phyloP scores from a whole-genome alignment of 2,329 filamentous ascomycete species.

The Metarhizium rileyi region DNA sequence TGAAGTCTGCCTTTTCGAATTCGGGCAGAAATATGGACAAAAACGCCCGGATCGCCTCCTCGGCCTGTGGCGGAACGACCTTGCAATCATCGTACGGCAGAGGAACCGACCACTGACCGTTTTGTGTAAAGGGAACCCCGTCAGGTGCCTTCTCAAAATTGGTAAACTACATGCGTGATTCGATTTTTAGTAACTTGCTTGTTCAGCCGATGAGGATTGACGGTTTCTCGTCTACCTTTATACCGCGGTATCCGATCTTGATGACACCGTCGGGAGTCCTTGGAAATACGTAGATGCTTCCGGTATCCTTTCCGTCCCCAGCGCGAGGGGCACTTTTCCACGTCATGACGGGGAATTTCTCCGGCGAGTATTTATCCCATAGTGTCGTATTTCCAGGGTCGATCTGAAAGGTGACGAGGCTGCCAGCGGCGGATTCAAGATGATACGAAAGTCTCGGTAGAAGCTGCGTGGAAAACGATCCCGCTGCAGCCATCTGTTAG shows the following conservation, averaged over 20 bases:
- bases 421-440: constrained; percentile 20
- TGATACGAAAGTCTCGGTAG: constrained; percentile 18
- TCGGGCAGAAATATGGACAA: constrained; percentile 18
- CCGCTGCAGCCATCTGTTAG: constrained; percentile 11
- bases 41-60: constrained; percentile 13
- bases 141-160: constrained; percentile 21
- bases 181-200: neutral
- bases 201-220: neutral
- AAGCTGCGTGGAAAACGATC: constrained; percentile 22
- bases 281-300: constrained; percentile 20
- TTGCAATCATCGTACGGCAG: constrained; percentile 14
- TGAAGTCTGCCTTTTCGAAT: constrained; percentile 14
- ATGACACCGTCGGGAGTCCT: constrained; percentile 17
- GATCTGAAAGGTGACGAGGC: constrained; percentile 19
- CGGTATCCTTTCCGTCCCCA: constrained; percentile 18
- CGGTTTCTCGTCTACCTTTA: constrained; percentile 12
- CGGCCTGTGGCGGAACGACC: constrained; percentile 8
- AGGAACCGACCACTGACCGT: constrained; percentile 22
- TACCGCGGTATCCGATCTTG: constrained; percentile 20
- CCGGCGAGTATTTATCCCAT: constrained; percentile 24
- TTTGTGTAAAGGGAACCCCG: constrained; percentile 17
- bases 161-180: constrained; percentile 17
- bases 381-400: constrained; percentile 12
- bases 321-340: constrained; percentile 21
- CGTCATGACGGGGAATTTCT: constrained; percentile 21